Evolutionary conservation across 176 grass and related monocot species (phyloP).

Genomic region (Avena atlantica): DNA sequence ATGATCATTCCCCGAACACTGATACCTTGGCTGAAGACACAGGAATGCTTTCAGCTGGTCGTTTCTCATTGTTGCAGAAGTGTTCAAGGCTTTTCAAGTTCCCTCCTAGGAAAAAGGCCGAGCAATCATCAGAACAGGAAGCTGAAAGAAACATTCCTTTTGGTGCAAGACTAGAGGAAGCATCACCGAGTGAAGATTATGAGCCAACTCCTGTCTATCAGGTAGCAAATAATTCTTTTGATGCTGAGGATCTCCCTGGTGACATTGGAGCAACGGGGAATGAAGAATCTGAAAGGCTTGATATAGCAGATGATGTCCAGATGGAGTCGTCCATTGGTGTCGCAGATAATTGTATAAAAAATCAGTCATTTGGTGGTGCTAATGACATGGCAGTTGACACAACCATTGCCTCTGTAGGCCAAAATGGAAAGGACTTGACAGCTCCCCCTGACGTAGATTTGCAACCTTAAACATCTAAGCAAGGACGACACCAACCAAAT

Average conservation of each 20-base stretch:
- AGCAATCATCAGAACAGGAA: conserved; percentile 50
- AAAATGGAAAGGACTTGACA: conserved; percentile 63
- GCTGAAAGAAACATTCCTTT: conserved; percentile 57
- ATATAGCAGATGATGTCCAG: conserved; percentile 51
- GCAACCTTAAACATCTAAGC: conserved; percentile 64
- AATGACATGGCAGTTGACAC: conserved; percentile 45
- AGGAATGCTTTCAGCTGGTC: conserved; percentile 60
- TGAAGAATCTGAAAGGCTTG: conserved; percentile 52
- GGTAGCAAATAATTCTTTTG: conserved; percentile 55
- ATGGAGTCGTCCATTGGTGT: conserved; percentile 75
- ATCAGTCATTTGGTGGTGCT: conserved; percentile 46
- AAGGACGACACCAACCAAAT: conserved; percentile 36
- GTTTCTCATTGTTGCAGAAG: conserved; percentile 78
- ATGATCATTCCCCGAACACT: conserved; percentile 42
- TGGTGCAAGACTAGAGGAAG: conserved; percentile 69
- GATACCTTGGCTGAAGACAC: conserved; percentile 46
- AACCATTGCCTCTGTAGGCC: conserved; percentile 50
- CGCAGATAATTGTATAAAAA: conserved; percentile 74
- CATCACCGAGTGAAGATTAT: conserved; percentile 61
- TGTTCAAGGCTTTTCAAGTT: conserved; percentile 84
- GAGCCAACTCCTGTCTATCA: conserved; percentile 77
- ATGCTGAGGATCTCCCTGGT: conserved; percentile 47
- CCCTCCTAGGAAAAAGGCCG: conserved; percentile 62
- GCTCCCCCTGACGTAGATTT: conserved; percentile 37
- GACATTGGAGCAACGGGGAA: conserved; percentile 55